Percentiles rank a stretch among this genome's conserved stretches.
Conservation (phyloP, 2,329 filamentous ascomycete genomes). For the Coniosporium tulheliwenetii region DNA sequence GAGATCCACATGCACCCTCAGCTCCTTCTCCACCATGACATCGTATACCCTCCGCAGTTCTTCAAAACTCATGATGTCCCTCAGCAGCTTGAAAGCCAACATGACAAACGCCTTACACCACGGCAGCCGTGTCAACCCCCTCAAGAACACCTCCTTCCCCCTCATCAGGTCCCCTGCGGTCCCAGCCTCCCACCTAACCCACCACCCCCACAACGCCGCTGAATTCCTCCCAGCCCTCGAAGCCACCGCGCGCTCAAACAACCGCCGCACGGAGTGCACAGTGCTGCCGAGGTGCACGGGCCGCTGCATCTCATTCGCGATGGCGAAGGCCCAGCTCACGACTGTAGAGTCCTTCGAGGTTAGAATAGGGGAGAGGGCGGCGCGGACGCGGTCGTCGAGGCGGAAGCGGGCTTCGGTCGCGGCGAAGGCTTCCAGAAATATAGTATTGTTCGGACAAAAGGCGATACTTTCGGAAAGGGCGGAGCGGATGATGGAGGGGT, state of each 20-base stretch:
- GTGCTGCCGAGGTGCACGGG: constrained; percentile 28
- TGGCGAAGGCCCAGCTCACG: constrained; percentile 37
- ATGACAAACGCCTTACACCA: constrained; percentile 48
- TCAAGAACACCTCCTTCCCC: constrained; percentile 38
- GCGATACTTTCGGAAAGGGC: constrained; percentile 44
- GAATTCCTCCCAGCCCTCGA: neutral
- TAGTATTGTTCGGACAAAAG: constrained; percentile 60
- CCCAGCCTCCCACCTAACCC: constrained; percentile 12
- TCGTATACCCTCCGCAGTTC: constrained; percentile 39
- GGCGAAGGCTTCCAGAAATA: constrained; percentile 58
- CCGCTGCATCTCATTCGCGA: constrained; percentile 37
- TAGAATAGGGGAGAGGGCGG: constrained; percentile 33
- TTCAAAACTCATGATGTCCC: constrained; percentile 20
- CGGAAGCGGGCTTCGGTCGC: constrained; percentile 58
- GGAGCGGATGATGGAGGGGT: constrained; percentile 47
- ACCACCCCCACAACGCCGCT: constrained; percentile 11
- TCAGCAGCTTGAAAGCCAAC: constrained; percentile 34
- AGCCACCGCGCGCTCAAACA: neutral
- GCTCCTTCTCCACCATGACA: constrained; percentile 44
- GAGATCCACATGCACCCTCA: constrained; percentile 41
- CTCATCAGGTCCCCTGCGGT: constrained; percentile 18
- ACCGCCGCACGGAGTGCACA: constrained; percentile 34
- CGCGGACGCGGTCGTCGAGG: constrained; percentile 63
- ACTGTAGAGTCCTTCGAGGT: constrained; percentile 18
- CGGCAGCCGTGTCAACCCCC: constrained; percentile 40